phyloP scores from a whole-genome alignment of 306 rosid species.

The Quercus ilex region DNA sequence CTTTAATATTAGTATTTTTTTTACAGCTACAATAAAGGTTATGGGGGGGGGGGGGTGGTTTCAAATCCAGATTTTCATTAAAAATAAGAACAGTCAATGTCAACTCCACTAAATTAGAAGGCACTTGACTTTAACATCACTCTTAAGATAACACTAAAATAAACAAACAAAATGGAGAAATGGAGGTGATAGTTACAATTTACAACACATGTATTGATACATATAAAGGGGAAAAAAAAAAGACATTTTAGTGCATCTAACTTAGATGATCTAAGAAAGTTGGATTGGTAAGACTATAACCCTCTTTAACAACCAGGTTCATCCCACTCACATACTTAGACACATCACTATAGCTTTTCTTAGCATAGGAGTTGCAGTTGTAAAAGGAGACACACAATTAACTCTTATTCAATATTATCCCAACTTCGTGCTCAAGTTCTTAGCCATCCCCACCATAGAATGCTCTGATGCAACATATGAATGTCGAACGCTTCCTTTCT shows the following conservation, averaged over 20 bases:
- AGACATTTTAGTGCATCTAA: not conserved
- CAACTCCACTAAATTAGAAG: too few species aligned
- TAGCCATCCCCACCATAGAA: constrained; percentile 61
- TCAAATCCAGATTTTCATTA: too few species aligned
- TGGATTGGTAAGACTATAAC: constrained; percentile 28
- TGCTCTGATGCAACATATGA: constrained; percentile 62
- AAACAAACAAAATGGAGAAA: too few species aligned
- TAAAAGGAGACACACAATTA: constrained; percentile 50
- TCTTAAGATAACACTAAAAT: too few species aligned
- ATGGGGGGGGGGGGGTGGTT: too few species aligned
- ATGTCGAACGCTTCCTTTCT: constrained; percentile 44
- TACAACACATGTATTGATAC: too few species aligned
- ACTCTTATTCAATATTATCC: constrained; percentile 64
- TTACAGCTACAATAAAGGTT: too few species aligned
- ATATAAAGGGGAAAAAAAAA: too few species aligned
- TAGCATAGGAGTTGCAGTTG: constrained; percentile 44
- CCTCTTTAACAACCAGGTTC: constrained; percentile 31
- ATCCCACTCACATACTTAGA: constrained; percentile 33
- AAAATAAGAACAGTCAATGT: too few species aligned
- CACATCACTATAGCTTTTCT: constrained; percentile 29
- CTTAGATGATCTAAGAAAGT: not conserved
- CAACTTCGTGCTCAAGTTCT: constrained; percentile 54
- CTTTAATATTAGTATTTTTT: too few species aligned
- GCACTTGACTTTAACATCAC: too few species aligned
- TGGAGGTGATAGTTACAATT: too few species aligned